A percentile compares a stretch with the other conserved stretches of the same genome.
phyloP scores from a whole-genome alignment of 2,329 filamentous ascomycete genomes.

The Alternaria metachromatica region DNA sequence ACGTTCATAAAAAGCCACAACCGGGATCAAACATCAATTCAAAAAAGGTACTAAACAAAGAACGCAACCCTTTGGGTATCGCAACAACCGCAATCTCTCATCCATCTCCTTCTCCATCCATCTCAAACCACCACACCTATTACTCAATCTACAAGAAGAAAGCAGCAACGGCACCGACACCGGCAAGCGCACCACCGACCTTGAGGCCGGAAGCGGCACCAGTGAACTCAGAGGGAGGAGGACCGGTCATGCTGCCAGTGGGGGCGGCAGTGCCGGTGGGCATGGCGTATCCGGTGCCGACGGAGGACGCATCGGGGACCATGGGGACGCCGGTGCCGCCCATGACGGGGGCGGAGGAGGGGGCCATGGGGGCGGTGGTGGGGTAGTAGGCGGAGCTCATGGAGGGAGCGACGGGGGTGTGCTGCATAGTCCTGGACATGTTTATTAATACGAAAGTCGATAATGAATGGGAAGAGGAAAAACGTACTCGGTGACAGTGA shows the following conservation, averaged over 20 bases:
- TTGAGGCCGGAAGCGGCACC: constrained; percentile 40
- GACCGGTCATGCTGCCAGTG: constrained; percentile 29
- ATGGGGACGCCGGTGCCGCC: constrained; percentile 28
- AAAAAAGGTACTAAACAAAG: not conserved
- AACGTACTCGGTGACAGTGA: constrained; percentile 41
- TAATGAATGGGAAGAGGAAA: not conserved
- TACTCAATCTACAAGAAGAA: constrained; percentile 42
- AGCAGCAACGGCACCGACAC: constrained; percentile 44
- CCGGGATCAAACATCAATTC: not conserved
- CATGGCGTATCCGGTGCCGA: not conserved
- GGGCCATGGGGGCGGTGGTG: constrained; percentile 18
- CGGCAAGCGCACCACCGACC: constrained; percentile 42
- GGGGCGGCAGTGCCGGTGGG: constrained; percentile 21
- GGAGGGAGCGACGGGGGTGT: constrained; percentile 31
- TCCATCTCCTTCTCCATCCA: not conserved
- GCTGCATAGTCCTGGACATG: constrained; percentile 17
- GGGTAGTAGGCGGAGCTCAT: constrained; percentile 37
- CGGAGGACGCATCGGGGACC: constrained; percentile 10
- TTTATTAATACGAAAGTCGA: constrained; percentile 5
- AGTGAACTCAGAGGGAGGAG: constrained; percentile 38
- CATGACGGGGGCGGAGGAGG: constrained; percentile 18
- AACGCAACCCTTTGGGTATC: not conserved
- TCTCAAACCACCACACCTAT: not conserved
- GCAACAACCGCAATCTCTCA: not conserved
- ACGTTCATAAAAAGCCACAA: not conserved